These are phyloP conservation scores for Nakaseomyces nivariensis DNA, from an alignment of 1,139 yeast species.

Conservation along the genomic window DNA sequence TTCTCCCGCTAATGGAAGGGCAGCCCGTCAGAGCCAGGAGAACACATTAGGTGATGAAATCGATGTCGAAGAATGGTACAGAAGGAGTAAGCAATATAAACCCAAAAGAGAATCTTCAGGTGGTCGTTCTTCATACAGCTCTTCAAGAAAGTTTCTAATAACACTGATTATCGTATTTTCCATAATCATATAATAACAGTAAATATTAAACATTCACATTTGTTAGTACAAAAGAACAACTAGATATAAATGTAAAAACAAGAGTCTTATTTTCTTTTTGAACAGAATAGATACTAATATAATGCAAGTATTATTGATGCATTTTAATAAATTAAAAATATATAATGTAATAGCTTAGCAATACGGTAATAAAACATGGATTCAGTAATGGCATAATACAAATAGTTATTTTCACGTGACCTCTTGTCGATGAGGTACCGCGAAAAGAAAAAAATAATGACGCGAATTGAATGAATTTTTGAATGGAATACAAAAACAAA, in stretches of 20 bases:
- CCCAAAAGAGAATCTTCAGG: not conserved
- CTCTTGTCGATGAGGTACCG: not conserved
- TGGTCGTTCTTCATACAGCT: not conserved
- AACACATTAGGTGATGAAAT: not conserved
- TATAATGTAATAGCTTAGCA: no score
- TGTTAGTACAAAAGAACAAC: no score
- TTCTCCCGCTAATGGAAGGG: not conserved
- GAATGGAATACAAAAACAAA: not conserved
- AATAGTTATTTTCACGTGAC: not conserved
- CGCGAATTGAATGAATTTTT: not conserved
- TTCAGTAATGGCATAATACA: no score
- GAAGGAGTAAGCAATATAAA: not conserved
- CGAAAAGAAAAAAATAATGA: not conserved
- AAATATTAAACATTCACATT: no score
- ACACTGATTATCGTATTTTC: not conserved
- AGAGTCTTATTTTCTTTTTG: no score
- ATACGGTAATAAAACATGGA: no score
- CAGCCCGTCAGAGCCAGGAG: not conserved
- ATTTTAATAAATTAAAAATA: no score
- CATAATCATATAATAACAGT: not conserved
- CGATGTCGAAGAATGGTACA: conserved; percentile 1
- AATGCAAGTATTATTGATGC: not conserved
- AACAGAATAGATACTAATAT: no score
- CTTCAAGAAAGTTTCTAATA: not conserved
- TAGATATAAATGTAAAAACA: not conserved